These are phyloP conservation scores for Maudiozyma saulgeensis DNA, from an alignment of 805 yeast genomes.

Conservation along the genomic window DNA sequence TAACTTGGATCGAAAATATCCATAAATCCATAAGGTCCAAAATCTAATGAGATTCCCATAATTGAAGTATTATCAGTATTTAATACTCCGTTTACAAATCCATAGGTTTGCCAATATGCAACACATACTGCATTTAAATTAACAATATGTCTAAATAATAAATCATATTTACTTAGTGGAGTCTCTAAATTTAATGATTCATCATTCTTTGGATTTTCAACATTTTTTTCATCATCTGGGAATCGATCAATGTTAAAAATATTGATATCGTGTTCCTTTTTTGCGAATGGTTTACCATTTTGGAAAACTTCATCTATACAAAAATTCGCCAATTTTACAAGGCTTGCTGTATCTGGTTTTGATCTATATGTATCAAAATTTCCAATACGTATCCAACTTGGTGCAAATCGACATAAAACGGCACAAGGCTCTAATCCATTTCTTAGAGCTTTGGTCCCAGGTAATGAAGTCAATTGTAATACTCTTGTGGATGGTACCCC, in stretches of 20 bases:
- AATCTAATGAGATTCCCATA: slow-evolving; percentile 82
- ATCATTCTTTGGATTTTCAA: slow-evolving; percentile 9
- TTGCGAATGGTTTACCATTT: slow-evolving; percentile 28
- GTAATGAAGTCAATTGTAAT: slow-evolving; percentile 58
- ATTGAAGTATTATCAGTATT: slow-evolving; percentile 91
- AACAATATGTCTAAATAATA: slow-evolving; percentile 61
- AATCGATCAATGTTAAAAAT: slow-evolving; percentile 19
- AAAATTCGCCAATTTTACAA: slow-evolving; percentile 59
- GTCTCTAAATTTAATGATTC: background rate
- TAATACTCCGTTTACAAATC: slow-evolving; percentile 86
- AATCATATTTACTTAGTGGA: slow-evolving; percentile 50
- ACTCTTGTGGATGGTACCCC: slow-evolving; percentile 87
- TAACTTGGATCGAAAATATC: slow-evolving; percentile 72
- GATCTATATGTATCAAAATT: slow-evolving; percentile 75
- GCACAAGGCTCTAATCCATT: slow-evolving; percentile 66
- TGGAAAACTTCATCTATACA: slow-evolving; percentile 55
- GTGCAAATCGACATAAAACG: slow-evolving; percentile 72
- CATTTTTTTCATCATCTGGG: slow-evolving; percentile 17
- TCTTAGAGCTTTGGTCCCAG: slow-evolving; percentile 69
- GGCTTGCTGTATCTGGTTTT: slow-evolving; percentile 57
- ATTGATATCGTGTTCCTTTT: slow-evolving; percentile 12
- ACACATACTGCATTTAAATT: slow-evolving; percentile 66
- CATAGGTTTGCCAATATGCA: slow-evolving; percentile 85
- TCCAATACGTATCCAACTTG: slow-evolving; percentile 81
- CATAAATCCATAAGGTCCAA: slow-evolving; percentile 90